Base-by-base conservation (phyloP, 2,329 filamentous ascomycete species). In the Claviceps digitariae region DNA sequence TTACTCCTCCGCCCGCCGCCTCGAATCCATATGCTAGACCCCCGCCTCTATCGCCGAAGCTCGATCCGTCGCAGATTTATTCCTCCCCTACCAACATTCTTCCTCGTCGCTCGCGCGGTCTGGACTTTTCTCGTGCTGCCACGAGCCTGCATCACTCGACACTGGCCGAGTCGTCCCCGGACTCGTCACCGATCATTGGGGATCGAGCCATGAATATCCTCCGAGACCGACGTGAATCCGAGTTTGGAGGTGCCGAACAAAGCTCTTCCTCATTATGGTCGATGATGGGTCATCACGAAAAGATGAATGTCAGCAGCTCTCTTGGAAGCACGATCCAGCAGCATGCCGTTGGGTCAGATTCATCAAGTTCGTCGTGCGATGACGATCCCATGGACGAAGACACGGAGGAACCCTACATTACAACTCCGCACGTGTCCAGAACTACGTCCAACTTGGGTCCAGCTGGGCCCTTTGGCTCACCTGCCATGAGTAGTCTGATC, bases 91-190 rank as follows among this genome's bases (percentile, higher is more conserved):
- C 87, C 27, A 94, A 90, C 52, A 86, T 95, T 48, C 77, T 97
- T 8, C 91, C 91, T 20, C 82, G 91, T 58, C 84, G 90, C 56
- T 96, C 90, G 31, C 82, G 91, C 53, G 91, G 91, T 45, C 75
- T 96, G 56, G 91, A 97, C 70, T 97, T 95, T 68, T 91, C 91
- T 43, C 81, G 91, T 60, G 90, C 90, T 12, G 93, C 89, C 57
- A 96, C 91, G 12, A 95, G 90, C 65, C 76, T 98, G 23, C 93
- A 97, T 69, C 93, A 97, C 68, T 96, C 91, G 17, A 97, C 87
- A 0, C 78, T 97, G 9, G 90, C 91, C 53, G 88, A 95, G 60
- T 86, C 87, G 1, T 93, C 87, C 5, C 90, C 90, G 3, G 90
- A 95, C 66, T 93, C 89, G 0, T 96, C 90, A 0, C 93, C 93